Percentiles rank a stretch among this genome's conserved stretches.
Evolutionary conservation across 2,329 filamentous ascomycete species (phyloP).

Genomic region (Teratosphaeria destructans): DNA sequence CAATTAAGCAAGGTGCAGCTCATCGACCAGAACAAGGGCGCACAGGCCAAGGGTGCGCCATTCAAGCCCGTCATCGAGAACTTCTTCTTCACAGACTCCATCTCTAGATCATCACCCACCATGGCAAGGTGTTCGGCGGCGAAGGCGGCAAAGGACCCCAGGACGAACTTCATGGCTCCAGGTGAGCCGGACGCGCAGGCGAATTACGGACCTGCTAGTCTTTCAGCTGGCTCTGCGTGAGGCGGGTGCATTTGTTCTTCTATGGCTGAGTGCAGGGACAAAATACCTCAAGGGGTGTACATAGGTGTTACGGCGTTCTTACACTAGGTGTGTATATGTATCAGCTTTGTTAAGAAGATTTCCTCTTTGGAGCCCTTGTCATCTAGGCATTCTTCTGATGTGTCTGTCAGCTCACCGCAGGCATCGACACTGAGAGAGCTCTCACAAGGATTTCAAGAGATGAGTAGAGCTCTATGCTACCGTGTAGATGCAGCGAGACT

Average conservation of each 20-base stretch:
- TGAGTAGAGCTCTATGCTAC: no score
- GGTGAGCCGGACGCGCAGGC: conserved; percentile 33
- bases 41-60: conserved; percentile 51
- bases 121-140: conserved; percentile 96
- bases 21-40: conserved; percentile 90
- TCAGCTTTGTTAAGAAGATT: background rate
- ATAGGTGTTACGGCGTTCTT: conserved; percentile 12
- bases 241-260: background rate
- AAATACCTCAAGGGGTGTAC: conserved; percentile 6
- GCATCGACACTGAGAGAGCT: no score
- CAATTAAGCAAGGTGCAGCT: conserved; percentile 70
- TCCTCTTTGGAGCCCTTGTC: background rate
- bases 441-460: no score
- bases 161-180: conserved; percentile 43
- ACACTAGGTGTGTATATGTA: conserved; percentile 9
- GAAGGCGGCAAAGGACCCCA: conserved; percentile 53
- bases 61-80: conserved; percentile 83
- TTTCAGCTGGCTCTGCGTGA: background rate
- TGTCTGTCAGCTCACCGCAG: no score
- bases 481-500: no score
- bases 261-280: background rate
- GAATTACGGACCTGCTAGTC: conserved; percentile 25
- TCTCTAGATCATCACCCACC: conserved; percentile 93
- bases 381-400: no score
- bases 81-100: conserved; percentile 97